Evolutionary conservation across 2,329 filamentous ascomycete genomes (phyloP).

Genomic region (Sporothrix brasiliensis): DNA sequence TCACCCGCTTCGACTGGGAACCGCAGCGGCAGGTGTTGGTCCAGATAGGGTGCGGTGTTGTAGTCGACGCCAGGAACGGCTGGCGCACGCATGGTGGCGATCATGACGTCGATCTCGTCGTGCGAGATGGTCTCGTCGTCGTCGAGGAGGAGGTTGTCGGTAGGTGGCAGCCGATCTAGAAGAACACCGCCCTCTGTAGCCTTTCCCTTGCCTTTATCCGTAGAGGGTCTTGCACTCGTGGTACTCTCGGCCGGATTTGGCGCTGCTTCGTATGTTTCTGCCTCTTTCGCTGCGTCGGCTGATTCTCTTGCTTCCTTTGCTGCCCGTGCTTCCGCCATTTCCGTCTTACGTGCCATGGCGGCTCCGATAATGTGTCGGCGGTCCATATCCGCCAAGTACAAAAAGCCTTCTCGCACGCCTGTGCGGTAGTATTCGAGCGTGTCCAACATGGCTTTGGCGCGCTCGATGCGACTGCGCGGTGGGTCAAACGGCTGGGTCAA

Average conservation of each 20-base stretch:
- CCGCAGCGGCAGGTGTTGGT: constrained; percentile 30
- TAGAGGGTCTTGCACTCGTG: background rate
- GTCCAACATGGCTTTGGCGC: constrained; percentile 40
- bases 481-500: constrained; percentile 39
- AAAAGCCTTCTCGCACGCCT: constrained; percentile 42
- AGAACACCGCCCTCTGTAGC: background rate
- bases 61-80: constrained; percentile 37
- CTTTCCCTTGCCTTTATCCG: background rate
- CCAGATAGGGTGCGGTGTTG: constrained; percentile 34
- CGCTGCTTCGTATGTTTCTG: background rate
- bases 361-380: constrained; percentile 39
- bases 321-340: background rate
- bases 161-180: no score
- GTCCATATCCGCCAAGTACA: constrained; percentile 44
- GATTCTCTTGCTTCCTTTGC: background rate
- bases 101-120: constrained; percentile 39
- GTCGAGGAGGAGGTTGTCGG: background rate
- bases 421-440: constrained; percentile 42
- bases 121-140: constrained; percentile 32
- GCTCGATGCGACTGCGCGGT: constrained; percentile 40
- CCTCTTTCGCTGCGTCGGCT: background rate
- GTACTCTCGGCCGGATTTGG: background rate
- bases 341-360: background rate
- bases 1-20: constrained; percentile 24
- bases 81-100: constrained; percentile 40